These are phyloP conservation scores for Coniosporium tulheliwenetii DNA, from an alignment of 2,329 filamentous ascomycete species.

Conservation along the genomic window DNA sequence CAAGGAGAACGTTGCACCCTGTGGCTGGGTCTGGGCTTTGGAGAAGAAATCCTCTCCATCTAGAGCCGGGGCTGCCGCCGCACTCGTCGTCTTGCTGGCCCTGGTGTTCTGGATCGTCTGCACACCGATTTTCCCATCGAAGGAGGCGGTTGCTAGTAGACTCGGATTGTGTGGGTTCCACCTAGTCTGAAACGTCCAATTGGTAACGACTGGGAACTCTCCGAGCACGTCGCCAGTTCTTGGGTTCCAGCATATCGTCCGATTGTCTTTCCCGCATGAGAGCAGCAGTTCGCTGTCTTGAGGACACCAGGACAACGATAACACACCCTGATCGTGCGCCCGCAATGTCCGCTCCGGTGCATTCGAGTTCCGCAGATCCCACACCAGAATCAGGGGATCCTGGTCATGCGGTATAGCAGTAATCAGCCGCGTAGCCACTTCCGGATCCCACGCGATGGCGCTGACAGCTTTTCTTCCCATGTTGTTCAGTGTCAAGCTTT, in stretches of 20 bases:
- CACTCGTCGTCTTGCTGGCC: slow-evolving; percentile 40
- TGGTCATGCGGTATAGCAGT: slow-evolving; percentile 85
- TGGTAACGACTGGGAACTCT: slow-evolving; percentile 94
- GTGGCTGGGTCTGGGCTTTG: slow-evolving; percentile 79
- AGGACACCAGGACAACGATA: slow-evolving; percentile 89
- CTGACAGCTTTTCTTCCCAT: slow-evolving; percentile 81
- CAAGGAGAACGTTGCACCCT: slow-evolving; percentile 78
- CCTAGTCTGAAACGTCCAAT: slow-evolving; percentile 93
- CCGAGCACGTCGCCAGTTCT: slow-evolving; percentile 77
- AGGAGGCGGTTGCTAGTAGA: slow-evolving; percentile 86
- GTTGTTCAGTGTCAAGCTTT: slow-evolving; percentile 86
- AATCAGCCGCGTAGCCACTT: slow-evolving; percentile 79
- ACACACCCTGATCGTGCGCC: slow-evolving; percentile 85
- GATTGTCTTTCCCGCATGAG: slow-evolving; percentile 92
- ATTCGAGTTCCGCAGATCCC: slow-evolving; percentile 93
- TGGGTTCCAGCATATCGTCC: slow-evolving; percentile 91
- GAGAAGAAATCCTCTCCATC: slow-evolving; percentile 96
- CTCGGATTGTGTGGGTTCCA: slow-evolving; percentile 91
- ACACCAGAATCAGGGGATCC: slow-evolving; percentile 74
- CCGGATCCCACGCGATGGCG: slow-evolving; percentile 92
- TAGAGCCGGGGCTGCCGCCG: slow-evolving; percentile 49
- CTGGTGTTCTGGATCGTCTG: slow-evolving; percentile 90
- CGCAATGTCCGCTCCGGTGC: slow-evolving; percentile 76
- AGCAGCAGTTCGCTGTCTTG: slow-evolving; percentile 81
- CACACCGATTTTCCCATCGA: slow-evolving; percentile 88